Base-by-base conservation (phyloP, 352 stramenopile species). In the Phytopythium chamaehyphon region DNA sequence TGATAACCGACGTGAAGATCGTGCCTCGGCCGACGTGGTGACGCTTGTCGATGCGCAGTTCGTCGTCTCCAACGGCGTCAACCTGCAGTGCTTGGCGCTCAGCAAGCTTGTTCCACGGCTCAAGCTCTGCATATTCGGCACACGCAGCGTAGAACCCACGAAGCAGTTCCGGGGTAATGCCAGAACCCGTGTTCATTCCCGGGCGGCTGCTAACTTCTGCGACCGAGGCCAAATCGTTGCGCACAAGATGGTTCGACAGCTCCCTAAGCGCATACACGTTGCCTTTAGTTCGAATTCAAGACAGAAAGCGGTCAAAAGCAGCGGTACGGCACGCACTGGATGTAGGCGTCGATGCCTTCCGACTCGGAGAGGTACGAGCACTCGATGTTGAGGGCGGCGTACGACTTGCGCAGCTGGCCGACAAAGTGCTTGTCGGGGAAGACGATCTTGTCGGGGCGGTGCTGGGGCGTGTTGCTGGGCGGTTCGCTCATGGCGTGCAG, bases 351-450 rank as follows among this genome's bases (percentile, higher is more conserved):
- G 33, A 94, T 94, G 23, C 83, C 83, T 40, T 94, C 78, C 28
- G 83, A 94, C 55, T 94, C 83, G 24, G 81, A 88, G 26, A 94
- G 54, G 37, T 87, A 93, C 47, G 83, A 90, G 62, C 83, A 93
- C 55, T 93, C 83, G 50, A 93, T 93, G 42, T 73, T 70, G 18
- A 94, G 61, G 9, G 76, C 71, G 4, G 75, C 69, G 55, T 80
- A 92, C 54, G 76, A 89, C 53, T 89, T 89, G 40, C 81, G 71
- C 21, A 94, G 66, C 39, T 88, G 54, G 19, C 83, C 83, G 1
- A 94, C 83, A 42, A 65, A 89, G 45, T 70, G 45, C 61, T 88
- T 89, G 63, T 94, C 81, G 15, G 83, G 80, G 57, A 94, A 94
- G 1, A 75, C 71, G 59, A 94, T 87, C 65, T 92, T 94, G 64